Evolutionary conservation across 331 rosid species (phyloP).

Genomic region (Saraca asoca): DNA sequence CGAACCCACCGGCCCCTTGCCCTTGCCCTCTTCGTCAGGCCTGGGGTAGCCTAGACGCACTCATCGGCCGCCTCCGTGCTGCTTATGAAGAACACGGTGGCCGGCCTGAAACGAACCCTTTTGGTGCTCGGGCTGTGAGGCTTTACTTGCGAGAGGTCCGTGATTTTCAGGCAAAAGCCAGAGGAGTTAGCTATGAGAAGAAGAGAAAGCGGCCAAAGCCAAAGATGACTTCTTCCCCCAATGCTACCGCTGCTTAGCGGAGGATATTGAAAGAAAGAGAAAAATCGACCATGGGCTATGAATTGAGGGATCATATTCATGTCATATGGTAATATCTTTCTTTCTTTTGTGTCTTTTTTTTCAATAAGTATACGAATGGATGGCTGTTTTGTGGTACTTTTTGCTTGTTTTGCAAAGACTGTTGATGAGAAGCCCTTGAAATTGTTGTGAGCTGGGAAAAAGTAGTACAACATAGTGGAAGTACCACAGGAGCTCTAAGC

Average conservation of each 20-base stretch:
- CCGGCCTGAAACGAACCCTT: constrained; percentile 56
- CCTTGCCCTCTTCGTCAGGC: constrained; percentile 87
- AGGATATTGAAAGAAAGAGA: not conserved
- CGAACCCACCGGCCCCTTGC: constrained; percentile 76
- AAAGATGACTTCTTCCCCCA: not conserved
- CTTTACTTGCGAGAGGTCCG: constrained; percentile 75
- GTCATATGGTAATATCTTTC: not conserved
- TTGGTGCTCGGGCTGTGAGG: constrained; percentile 66
- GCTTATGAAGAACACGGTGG: constrained; percentile 80
- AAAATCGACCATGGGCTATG: not conserved
- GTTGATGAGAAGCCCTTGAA: constrained; percentile 10
- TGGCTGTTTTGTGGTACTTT: constrained; percentile 11
- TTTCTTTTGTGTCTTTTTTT: not conserved
- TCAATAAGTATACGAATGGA: not conserved
- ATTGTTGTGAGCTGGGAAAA: constrained; percentile 23
- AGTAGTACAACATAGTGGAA: constrained; percentile 1
- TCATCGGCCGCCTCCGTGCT: constrained; percentile 38
- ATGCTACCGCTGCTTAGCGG: not conserved
- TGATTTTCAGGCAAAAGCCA: constrained; percentile 73
- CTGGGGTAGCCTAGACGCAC: constrained; percentile 89
- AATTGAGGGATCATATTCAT: not conserved
- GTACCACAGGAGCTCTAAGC: not conserved
- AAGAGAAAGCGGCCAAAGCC: constrained; percentile 71
- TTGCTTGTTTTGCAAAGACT: not conserved
- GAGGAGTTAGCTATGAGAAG: constrained; percentile 86